Evolutionary conservation across 495 filamentous ascomycete genomes (phyloP).

Genomic region (Daldinia childiae): DNA sequence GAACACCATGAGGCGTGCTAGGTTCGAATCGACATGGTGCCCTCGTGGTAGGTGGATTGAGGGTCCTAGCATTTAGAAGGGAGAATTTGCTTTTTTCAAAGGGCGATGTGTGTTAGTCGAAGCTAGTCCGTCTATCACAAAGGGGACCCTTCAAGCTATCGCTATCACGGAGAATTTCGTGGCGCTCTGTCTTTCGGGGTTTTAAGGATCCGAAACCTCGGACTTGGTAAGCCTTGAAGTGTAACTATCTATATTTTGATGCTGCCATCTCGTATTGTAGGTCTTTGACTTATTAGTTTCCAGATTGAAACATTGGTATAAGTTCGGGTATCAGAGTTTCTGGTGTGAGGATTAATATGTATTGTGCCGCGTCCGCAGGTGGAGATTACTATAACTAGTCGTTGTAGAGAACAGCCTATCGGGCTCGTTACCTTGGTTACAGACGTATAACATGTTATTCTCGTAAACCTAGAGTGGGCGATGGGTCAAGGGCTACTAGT

Average conservation of each 20-base stretch:
- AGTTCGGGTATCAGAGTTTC: neutral
- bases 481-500: neutral
- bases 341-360: neutral
- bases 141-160: neutral
- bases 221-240: neutral
- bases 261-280: neutral
- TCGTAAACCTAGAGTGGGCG: neutral
- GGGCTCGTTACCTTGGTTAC: neutral
- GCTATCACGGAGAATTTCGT: conserved; percentile 8
- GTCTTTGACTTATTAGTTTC: neutral
- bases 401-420: neutral
- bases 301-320: neutral
- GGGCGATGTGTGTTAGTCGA: neutral
- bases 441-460: neutral
- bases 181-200: conserved; percentile 26
- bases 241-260: neutral
- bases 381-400: conserved; percentile 14
- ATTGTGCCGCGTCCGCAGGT: neutral
- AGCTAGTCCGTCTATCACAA: neutral
- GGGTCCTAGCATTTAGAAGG: conserved; percentile 1
- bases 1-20: neutral
- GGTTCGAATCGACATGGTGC: neutral
- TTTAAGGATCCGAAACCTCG: conserved; percentile 15
- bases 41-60: conserved; percentile 10
- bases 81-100: conserved; percentile 1